A percentile compares a stretch with the other conserved stretches of the same genome.
Evolutionary conservation across 208 protist species (phyloP).

Genomic region (Trypanosoma theileri): DNA sequence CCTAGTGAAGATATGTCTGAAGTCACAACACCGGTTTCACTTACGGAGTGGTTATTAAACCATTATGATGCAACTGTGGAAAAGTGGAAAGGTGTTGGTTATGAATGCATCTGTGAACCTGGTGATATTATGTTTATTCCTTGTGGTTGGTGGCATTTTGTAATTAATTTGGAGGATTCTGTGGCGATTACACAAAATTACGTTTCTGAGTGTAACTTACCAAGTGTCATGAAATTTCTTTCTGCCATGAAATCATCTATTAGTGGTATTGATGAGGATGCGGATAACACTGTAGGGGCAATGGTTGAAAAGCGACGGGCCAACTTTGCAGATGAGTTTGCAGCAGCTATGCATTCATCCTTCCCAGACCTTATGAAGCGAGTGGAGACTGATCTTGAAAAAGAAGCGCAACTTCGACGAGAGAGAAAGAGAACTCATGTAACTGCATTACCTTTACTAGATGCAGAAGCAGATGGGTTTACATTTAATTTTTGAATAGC

Average conservation of each 20-base stretch:
- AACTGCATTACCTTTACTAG: constrained; percentile 46
- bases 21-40: constrained; percentile 83
- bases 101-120: constrained; percentile 84
- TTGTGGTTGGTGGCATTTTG: constrained; percentile 90
- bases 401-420: constrained; percentile 53
- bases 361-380: constrained; percentile 59
- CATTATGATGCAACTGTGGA: constrained; percentile 81
- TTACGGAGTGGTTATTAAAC: constrained; percentile 88
- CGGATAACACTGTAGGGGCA: constrained; percentile 46
- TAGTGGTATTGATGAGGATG: constrained; percentile 86
- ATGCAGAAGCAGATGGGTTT: constrained; percentile 62
- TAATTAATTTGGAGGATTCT: constrained; percentile 88
- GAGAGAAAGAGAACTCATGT: constrained; percentile 34
- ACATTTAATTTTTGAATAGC: constrained; percentile 64
- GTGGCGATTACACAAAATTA: constrained; percentile 92
- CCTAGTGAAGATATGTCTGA: constrained; percentile 82
- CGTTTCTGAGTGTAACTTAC: constrained; percentile 73
- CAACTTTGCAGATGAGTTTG: constrained; percentile 70
- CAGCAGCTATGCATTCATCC: constrained; percentile 44
- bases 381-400: constrained; percentile 51
- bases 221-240: constrained; percentile 83
- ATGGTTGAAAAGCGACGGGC: constrained; percentile 42
- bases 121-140: constrained; percentile 91
- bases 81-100: constrained; percentile 57
- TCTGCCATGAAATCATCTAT: constrained; percentile 79